Evolutionary conservation across 2,329 filamentous ascomycete genomes (phyloP), one percentile per base, ranked within the genome.

Genomic region (Fusarium sp.): DNA sequence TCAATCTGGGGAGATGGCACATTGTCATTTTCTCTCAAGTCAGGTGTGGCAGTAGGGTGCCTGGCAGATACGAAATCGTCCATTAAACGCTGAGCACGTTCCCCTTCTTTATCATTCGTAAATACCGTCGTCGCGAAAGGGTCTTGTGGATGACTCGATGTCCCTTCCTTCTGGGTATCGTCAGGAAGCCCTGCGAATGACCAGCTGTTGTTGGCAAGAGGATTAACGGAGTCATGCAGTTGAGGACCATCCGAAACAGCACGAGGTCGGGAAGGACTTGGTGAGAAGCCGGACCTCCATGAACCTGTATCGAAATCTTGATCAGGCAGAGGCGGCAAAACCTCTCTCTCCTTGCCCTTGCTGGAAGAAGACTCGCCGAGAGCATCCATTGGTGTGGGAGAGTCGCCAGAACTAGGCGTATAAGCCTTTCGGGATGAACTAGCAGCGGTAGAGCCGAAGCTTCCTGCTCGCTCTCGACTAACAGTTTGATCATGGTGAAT

Each of bases 201-300:
- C 89, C 88, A 91, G 69, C 80, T 90, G 66, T 89, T 89, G 73
- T 87, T 87, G 2, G 83, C 88, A 18, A 90, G 75, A 1, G 85
- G 84, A 50, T 88, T 85, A 54, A 84, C 78, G 4, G 77, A 77
- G 11, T 81, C 78, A 6, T 79, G 79, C 8, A 77, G 74, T 42
- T 80, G 80, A 6, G 86, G 86, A 0, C 88, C 88, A 70, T 90
- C 88, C 1, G 88, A 90, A 49, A 83, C 80, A 28, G 88, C 83
- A 42, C 88, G 81, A 20, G 85, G 86, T 37, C 88, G 79, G 20
- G 78, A 72, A 31, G 75, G 43, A 49, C 68, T 69, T 52, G 69
- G 50, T 7, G 63, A 37, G 8, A 63, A 53, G n/a, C 66, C 63
- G 23, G 47, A 47, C 37, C 61, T 57, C 41, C 61, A 63, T 3